phyloP scores from a whole-genome alignment of 306 rosid species.

The Canavalia gladiata region DNA sequence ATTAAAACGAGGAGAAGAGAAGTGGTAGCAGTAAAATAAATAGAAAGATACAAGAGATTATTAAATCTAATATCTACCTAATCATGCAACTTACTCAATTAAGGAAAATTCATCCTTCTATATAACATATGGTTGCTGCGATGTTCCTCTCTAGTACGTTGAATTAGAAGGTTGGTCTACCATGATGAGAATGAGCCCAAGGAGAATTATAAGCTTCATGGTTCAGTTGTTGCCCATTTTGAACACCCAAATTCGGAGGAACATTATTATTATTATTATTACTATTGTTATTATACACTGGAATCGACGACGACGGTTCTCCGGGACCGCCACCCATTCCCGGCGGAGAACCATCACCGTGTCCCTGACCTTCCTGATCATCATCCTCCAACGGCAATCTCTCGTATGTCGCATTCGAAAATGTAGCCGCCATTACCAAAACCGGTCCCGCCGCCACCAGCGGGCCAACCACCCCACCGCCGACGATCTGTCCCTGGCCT shows the following conservation, averaged over 20 bases:
- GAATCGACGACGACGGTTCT: constrained; percentile 54
- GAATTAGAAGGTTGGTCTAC: constrained; percentile 61
- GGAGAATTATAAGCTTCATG: constrained; percentile 73
- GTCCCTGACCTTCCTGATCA: constrained; percentile 56
- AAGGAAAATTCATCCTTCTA: neutral
- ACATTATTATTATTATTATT: constrained; percentile 8
- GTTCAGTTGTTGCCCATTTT: constrained; percentile 69
- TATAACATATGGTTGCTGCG: neutral
- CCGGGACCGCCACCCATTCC: constrained; percentile 45
- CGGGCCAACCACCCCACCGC: constrained; percentile 81
- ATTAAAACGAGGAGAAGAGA: neutral
- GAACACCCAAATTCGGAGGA: constrained; percentile 55
- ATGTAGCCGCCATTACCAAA: constrained; percentile 82
- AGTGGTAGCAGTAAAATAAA: constrained; percentile 13
- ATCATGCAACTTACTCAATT: neutral
- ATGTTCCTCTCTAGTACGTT: neutral
- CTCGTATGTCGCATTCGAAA: constrained; percentile 82
- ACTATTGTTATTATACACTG: constrained; percentile 52
- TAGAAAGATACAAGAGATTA: neutral
- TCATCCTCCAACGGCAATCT: constrained; percentile 81
- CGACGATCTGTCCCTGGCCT: constrained; percentile 84
- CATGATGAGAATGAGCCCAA: constrained; percentile 75
- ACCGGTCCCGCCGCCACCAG: constrained; percentile 80
- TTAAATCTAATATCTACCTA: neutral
- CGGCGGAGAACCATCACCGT: constrained; percentile 51